Evolutionary conservation across 2,329 filamentous ascomycete genomes (phyloP), one percentile per base, ranked within the genome.

Genomic region (Passalora sequoiae): DNA sequence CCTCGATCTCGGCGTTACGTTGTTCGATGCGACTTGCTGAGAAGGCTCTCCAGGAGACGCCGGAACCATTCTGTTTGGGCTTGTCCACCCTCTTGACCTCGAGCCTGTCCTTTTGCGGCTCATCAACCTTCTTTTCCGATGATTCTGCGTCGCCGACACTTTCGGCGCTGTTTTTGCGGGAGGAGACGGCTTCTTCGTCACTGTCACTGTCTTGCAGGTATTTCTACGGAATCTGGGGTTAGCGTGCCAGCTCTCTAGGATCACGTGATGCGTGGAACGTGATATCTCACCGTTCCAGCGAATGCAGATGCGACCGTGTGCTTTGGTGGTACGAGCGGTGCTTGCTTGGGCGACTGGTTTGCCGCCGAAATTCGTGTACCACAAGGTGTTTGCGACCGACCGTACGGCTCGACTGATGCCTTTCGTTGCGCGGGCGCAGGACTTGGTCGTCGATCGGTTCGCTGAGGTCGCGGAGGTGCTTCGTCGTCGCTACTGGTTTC

Each of bases 31-130:
- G 51, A 22, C 57, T 52, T 28, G 57, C 56, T 24, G 60, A 62
- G 51, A 63, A 62, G 36, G 60, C 59, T 47, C 59, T 55, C 60
- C 60, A 63, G 48, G 60, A 63, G 33, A 63, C 55, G 33, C 60
- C 60, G 19, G 50, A 53, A 25, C 60, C 60, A 52, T 56, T 50
- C 28, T 55, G 47, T 45, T 61, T 62, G 27, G 53, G 53, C 46
- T 61, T 62, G 51, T 62, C 59, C 19, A 61, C 56, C 12, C 58
- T 47, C 45, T 57, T 58, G 28, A 61, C 55, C 19, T 60, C 55
- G 44, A 48, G 51, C 29, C 53, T 50, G 38, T 53, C 9, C 16
- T 32, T 31, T 6, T 31, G 32, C 12, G 25, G 20, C 27, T 13
- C 20, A 17, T 31, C 19, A 20, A 15, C 38, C 22, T 31, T 40